phyloP scores from a whole-genome alignment of 2,329 filamentous ascomycete genomes.

The Chlorencoelia australis region DNA sequence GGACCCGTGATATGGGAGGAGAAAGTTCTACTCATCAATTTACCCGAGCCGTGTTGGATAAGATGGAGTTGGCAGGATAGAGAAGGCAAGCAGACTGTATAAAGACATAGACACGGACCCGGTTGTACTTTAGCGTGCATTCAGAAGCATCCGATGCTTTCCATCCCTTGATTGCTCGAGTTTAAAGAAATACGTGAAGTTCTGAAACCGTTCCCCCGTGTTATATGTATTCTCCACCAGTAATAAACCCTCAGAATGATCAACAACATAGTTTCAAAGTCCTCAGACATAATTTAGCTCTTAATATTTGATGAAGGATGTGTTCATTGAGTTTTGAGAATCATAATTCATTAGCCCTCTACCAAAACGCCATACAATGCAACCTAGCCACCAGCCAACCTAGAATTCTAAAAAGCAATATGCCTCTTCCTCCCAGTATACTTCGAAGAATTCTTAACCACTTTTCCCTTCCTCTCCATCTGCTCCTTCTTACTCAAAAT shows the following conservation, averaged over 20 bases:
- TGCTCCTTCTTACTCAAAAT: constrained; percentile 82
- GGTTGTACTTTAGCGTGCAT: constrained; percentile 24
- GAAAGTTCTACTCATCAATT: constrained; percentile 85
- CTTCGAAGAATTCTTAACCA: constrained; percentile 85
- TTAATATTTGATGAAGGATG: constrained; percentile 1
- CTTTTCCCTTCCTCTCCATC: constrained; percentile 88
- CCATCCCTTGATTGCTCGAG: too few relatives aligned
- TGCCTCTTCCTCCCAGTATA: constrained; percentile 88
- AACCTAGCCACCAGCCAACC: constrained; percentile 1
- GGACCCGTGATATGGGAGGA: constrained; percentile 95
- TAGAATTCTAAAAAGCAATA: constrained; percentile 60
- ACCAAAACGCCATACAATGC: constrained; percentile 23
- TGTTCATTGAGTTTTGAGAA: background rate
- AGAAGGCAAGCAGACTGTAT: constrained; percentile 17
- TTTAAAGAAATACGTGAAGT: too few relatives aligned
- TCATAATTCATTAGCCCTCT: constrained; percentile 10
- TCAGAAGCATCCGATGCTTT: too few relatives aligned
- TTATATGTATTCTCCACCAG: too few relatives aligned
- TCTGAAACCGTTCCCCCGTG: too few relatives aligned
- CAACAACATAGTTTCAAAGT: background rate
- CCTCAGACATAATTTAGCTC: background rate
- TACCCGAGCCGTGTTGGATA: constrained; percentile 84
- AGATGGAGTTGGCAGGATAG: constrained; percentile 62
- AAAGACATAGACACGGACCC: constrained; percentile 14
- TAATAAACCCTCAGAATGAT: too few relatives aligned